phyloP scores from a whole-genome alignment of 805 yeast species.

The Isabelozyma rhagii region DNA sequence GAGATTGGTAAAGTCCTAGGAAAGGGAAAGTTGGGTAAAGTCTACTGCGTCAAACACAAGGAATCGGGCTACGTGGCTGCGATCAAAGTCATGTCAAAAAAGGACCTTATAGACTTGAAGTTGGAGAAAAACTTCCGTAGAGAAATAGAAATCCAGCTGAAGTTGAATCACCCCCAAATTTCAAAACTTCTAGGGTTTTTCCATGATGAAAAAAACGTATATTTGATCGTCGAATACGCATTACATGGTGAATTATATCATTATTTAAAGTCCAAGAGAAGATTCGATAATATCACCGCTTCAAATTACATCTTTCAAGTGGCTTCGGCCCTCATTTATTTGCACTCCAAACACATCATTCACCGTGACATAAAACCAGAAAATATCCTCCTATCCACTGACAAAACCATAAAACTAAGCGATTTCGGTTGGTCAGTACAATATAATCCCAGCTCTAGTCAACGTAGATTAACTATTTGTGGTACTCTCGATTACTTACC shows the following conservation, averaged over 20 bases:
- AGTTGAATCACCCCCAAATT: conserved; percentile 73
- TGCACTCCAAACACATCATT: conserved; percentile 77
- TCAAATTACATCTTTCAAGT: conserved; percentile 80
- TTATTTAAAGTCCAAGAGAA: conserved; percentile 57
- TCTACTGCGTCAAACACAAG: conserved; percentile 81
- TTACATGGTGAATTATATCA: conserved; percentile 85
- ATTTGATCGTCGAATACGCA: conserved; percentile 80
- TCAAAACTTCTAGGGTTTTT: conserved; percentile 83
- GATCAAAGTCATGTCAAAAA: conserved; percentile 84
- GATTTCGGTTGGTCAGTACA: conserved; percentile 97
- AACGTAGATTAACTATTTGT: conserved; percentile 75
- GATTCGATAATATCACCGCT: conserved; percentile 72
- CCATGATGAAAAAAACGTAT: conserved; percentile 76
- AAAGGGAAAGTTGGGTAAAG: conserved; percentile 91
- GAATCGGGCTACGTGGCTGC: conserved; percentile 81
- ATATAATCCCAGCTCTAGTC: conserved; percentile 9
- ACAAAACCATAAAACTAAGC: conserved; percentile 76
- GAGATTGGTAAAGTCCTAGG: conserved; percentile 87
- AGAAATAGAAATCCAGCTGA: conserved; percentile 88
- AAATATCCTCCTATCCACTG: conserved; percentile 73
- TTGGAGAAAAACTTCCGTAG: conserved; percentile 84
- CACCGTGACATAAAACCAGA: conserved; percentile 96
- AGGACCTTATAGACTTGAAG: conserved; percentile 68
- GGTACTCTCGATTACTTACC: conserved; percentile 94
- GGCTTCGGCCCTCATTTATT: conserved; percentile 71